Percentiles rank a stretch among this genome's conserved stretches.
Evolutionary conservation across 352 stramenopile species (phyloP).

Genomic region (Phytopythium cucurbitacearum): DNA sequence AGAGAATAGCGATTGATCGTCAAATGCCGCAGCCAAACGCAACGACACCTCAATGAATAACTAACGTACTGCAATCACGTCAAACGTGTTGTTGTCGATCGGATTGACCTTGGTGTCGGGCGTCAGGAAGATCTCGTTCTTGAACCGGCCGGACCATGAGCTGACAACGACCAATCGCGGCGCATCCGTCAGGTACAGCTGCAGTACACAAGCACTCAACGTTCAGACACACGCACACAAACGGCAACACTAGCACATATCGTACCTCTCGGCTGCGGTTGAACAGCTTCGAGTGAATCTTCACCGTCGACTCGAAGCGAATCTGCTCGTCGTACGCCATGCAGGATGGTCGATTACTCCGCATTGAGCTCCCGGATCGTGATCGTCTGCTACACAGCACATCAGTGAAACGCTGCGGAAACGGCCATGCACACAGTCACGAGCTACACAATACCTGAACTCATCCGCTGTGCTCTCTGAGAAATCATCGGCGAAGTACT

Average conservation of each 20-base stretch:
- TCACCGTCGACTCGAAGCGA: constrained; percentile 67
- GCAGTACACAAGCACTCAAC: no score
- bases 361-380: constrained; percentile 61
- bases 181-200: constrained; percentile 70
- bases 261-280: constrained; percentile 64
- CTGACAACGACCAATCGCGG: constrained; percentile 65
- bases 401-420: not conserved
- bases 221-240: not conserved
- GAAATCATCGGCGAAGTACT: constrained; percentile 81
- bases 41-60: constrained; percentile 3
- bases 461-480: constrained; percentile 71
- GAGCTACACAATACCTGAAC: constrained; percentile 28
- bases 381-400: constrained; percentile 33
- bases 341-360: constrained; percentile 42
- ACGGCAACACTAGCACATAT: not conserved
- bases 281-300: constrained; percentile 78
- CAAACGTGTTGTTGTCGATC: constrained; percentile 70
- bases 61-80: constrained; percentile 65
- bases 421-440: not conserved
- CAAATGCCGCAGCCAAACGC: not conserved
- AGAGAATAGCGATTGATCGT: constrained; percentile 2
- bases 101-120: constrained; percentile 63
- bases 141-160: constrained; percentile 67
- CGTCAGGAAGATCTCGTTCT: constrained; percentile 63
- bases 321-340: constrained; percentile 67